Evolutionary conservation across 2,329 filamentous ascomycete genomes (phyloP).

Genomic region (Ceratocystis papillata): DNA sequence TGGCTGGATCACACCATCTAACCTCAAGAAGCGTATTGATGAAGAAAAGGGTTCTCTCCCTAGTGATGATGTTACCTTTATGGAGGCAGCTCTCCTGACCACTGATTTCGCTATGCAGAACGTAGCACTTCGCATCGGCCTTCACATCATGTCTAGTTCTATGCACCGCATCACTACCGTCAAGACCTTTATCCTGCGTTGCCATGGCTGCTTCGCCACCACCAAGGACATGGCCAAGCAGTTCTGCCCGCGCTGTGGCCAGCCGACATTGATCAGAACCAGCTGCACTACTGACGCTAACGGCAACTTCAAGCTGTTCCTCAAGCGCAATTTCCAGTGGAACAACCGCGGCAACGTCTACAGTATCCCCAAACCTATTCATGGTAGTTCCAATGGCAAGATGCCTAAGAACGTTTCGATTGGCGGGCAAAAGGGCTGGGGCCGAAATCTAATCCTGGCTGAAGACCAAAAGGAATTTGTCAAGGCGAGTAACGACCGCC

Average conservation of each 20-base stretch:
- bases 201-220: slow-evolving; percentile 83
- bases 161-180: slow-evolving; percentile 72
- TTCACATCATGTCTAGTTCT: slow-evolving; percentile 71
- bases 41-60: slow-evolving; percentile 44
- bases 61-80: slow-evolving; percentile 40
- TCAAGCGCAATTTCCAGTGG: slow-evolving; percentile 94
- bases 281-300: slow-evolving; percentile 72
- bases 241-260: slow-evolving; percentile 87
- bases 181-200: slow-evolving; percentile 81
- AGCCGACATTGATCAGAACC: slow-evolving; percentile 72
- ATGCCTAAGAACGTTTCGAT: slow-evolving; percentile 46
- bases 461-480: slow-evolving; percentile 95
- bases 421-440: slow-evolving; percentile 82
- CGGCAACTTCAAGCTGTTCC: slow-evolving; percentile 72
- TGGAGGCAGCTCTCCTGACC: slow-evolving; percentile 85
- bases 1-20: slow-evolving; percentile 90
- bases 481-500: slow-evolving; percentile 51
- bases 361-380: slow-evolving; percentile 81
- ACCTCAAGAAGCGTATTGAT: slow-evolving; percentile 73
- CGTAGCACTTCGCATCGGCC: slow-evolving; percentile 85
- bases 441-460: slow-evolving; percentile 67
- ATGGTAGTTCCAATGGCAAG: slow-evolving; percentile 71
- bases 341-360: slow-evolving; percentile 87
- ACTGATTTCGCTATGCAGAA: slow-evolving; percentile 98
- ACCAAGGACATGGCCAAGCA: slow-evolving; percentile 77